Percentiles rank a stretch among this genome's conserved stretches.
These are phyloP conservation scores for Erodium maritimum DNA, from an alignment of 345 rosid genomes.

Conservation along the genomic window DNA sequence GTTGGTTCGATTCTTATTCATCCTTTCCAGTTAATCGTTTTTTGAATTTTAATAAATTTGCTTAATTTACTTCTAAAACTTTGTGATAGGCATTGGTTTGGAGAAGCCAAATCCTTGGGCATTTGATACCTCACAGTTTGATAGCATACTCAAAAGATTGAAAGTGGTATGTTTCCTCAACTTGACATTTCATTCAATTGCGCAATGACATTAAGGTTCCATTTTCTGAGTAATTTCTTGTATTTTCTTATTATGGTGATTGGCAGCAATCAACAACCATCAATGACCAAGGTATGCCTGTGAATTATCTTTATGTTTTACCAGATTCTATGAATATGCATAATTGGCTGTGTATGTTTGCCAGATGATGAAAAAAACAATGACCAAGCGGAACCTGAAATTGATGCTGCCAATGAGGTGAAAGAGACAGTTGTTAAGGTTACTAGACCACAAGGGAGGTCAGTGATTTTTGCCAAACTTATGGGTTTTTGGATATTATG, in stretches of 20 bases:
- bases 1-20: constrained; percentile 30
- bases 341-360: constrained; percentile 5
- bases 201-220: background rate
- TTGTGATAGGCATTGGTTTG: constrained; percentile 60
- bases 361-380: constrained; percentile 25
- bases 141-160: constrained; percentile 80
- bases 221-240: background rate
- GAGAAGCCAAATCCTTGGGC: constrained; percentile 96
- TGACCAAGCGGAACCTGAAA: constrained; percentile 22
- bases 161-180: constrained; percentile 53
- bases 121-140: constrained; percentile 87
- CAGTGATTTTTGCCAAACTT: constrained; percentile 4
- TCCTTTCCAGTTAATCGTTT: background rate
- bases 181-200: background rate
- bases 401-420: constrained; percentile 20
- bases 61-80: background rate
- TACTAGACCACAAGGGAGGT: constrained; percentile 95
- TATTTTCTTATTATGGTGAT: constrained; percentile 1
- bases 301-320: background rate
- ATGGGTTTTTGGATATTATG: constrained; percentile 1
- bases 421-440: constrained; percentile 36
- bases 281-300: constrained; percentile 41
- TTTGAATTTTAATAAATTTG: background rate
- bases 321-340: background rate
- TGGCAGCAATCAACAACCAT: constrained; percentile 58